These are phyloP conservation scores for Oryza nivara DNA, from an alignment of 176 grass and related monocot genomes.

Conservation along the genomic window DNA sequence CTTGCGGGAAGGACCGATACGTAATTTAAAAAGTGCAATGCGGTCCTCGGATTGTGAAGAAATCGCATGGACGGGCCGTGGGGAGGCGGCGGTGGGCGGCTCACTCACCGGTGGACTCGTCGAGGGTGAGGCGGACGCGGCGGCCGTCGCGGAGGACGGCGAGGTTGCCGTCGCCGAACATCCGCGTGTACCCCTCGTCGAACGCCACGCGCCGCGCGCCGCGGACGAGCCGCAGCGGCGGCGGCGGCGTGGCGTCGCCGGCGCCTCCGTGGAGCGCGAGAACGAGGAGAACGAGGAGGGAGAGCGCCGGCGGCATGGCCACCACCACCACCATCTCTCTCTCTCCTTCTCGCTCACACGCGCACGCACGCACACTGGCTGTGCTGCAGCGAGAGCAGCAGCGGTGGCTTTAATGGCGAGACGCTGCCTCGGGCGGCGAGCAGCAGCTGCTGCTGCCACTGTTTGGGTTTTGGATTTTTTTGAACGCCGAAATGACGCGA, in stretches of 20 bases:
- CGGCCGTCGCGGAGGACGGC: slow-evolving; percentile 64
- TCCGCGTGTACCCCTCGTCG: slow-evolving; percentile 77
- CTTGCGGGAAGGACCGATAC: not conserved
- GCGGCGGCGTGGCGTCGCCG: slow-evolving; percentile 14
- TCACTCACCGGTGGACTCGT: slow-evolving; percentile 66
- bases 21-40: slow-evolving; percentile 24
- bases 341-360: not conserved
- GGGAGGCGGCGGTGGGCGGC: too few relatives aligned
- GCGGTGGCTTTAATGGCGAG: slow-evolving; percentile 23
- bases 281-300: slow-evolving; percentile 12
- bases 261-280: not conserved
- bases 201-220: slow-evolving; percentile 60
- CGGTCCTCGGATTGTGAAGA: not conserved
- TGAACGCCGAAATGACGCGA: slow-evolving; percentile 33
- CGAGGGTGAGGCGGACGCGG: slow-evolving; percentile 73
- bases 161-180: slow-evolving; percentile 82
- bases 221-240: slow-evolving; percentile 32
- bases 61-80: not conserved
- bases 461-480: slow-evolving; percentile 32
- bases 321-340: not conserved
- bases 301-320: slow-evolving; percentile 24
- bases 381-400: slow-evolving; percentile 13
- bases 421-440: slow-evolving; percentile 23
- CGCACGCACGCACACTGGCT: not conserved
- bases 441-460: not conserved